A percentile compares a stretch with the other conserved stretches of the same genome.
Evolutionary conservation across 2,329 filamentous ascomycete species (phyloP).

Genomic region (Nemania sp.): DNA sequence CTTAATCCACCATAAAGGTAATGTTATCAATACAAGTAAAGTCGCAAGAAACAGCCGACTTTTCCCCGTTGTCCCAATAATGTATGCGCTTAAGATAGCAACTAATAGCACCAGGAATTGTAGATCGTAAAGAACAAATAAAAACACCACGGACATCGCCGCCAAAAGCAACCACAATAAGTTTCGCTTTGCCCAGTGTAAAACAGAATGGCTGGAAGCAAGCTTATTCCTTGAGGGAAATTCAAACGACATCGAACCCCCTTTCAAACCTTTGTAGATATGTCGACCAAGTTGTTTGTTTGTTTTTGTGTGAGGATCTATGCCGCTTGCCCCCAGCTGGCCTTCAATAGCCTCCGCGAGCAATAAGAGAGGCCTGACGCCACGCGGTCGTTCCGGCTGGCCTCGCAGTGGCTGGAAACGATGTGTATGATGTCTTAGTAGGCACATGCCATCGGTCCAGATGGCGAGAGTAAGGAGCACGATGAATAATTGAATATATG

Average conservation of each 20-base stretch:
- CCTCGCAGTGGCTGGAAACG: slow-evolving; percentile 16
- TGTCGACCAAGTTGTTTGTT: slow-evolving; percentile 27
- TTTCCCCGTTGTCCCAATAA: too few relatives aligned
- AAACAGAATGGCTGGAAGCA: background rate
- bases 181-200: background rate
- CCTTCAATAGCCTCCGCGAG: slow-evolving; percentile 19
- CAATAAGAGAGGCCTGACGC: slow-evolving; percentile 24
- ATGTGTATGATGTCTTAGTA: slow-evolving; percentile 30
- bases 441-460: slow-evolving; percentile 31
- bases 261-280: slow-evolving; percentile 26
- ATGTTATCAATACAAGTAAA: too few relatives aligned
- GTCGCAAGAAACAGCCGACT: too few relatives aligned
- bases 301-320: slow-evolving; percentile 24
- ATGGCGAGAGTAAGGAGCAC: slow-evolving; percentile 17
- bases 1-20: too few relatives aligned
- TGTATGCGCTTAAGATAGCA: too few relatives aligned
- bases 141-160: too few relatives aligned
- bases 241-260: slow-evolving; percentile 30
- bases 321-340: slow-evolving; percentile 22
- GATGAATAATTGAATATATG: slow-evolving; percentile 34
- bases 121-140: too few relatives aligned
- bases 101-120: too few relatives aligned
- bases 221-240: slow-evolving; percentile 2
- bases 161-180: background rate
- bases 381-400: slow-evolving; percentile 18